phyloP scores from a whole-genome alignment of 2,329 filamentous ascomycete species.

The Waltergamsia citrina region DNA sequence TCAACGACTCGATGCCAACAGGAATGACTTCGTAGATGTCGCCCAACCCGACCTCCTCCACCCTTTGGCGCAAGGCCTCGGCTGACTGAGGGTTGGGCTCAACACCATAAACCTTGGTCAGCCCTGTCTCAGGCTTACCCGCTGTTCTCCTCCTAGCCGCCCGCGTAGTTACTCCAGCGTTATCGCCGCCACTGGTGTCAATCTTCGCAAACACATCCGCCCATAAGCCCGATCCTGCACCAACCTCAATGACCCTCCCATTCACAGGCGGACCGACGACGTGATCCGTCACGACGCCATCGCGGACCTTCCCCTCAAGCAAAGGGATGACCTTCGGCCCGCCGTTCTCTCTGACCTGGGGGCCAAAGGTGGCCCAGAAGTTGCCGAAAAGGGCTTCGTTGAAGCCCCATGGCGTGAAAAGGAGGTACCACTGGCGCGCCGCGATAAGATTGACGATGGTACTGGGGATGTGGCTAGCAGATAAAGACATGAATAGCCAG shows the following conservation, averaged over 20 bases:
- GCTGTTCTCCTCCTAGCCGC: slow-evolving; percentile 9
- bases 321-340: slow-evolving; percentile 39
- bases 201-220: slow-evolving; percentile 37
- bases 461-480: slow-evolving; percentile 37
- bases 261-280: slow-evolving; percentile 25
- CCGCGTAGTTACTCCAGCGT: neutral
- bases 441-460: slow-evolving; percentile 35
- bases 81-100: slow-evolving; percentile 53
- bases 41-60: slow-evolving; percentile 41
- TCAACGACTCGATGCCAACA: slow-evolving; percentile 50
- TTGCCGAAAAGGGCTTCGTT: slow-evolving; percentile 46
- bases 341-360: slow-evolving; percentile 32
- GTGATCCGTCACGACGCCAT: slow-evolving; percentile 24
- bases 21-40: slow-evolving; percentile 53
- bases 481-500: slow-evolving; percentile 41
- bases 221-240: slow-evolving; percentile 53
- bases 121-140: slow-evolving; percentile 16
- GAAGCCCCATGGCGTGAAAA: slow-evolving; percentile 31
- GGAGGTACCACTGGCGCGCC: slow-evolving; percentile 19
- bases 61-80: slow-evolving; percentile 30
- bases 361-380: slow-evolving; percentile 50
- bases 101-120: slow-evolving; percentile 49
- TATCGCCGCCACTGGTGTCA: slow-evolving; percentile 5
- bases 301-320: slow-evolving; percentile 35
- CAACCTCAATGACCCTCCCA: slow-evolving; percentile 52